phyloP scores from a whole-genome alignment of 768 basidiomycete species.

The Collybia mongolica region DNA sequence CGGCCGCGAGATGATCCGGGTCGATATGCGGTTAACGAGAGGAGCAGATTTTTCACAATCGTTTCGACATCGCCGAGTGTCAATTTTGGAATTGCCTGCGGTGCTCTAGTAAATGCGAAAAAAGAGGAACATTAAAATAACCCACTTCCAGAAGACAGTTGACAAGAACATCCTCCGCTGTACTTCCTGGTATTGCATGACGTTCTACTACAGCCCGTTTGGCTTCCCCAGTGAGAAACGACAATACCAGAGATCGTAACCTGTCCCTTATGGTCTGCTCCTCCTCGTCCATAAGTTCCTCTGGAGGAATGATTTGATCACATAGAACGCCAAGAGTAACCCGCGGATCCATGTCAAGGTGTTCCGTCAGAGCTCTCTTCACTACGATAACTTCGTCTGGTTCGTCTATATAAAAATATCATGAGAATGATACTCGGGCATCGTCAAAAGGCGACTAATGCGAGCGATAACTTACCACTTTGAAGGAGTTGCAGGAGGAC shows the following conservation, averaged over 20 bases:
- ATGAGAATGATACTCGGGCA: constrained; percentile 1
- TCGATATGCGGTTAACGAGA: constrained; percentile 45
- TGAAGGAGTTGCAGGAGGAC: constrained; percentile 75
- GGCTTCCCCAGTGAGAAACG: constrained; percentile 56
- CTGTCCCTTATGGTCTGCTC: constrained; percentile 56
- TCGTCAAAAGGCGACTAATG: background rate
- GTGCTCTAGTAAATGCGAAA: background rate
- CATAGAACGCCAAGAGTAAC: constrained; percentile 65
- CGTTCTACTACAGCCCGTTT: constrained; percentile 42
- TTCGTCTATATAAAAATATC: constrained; percentile 45
- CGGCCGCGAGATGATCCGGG: constrained; percentile 31
- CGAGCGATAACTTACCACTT: constrained; percentile 51
- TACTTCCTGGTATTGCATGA: constrained; percentile 40
- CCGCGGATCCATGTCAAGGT: constrained; percentile 61
- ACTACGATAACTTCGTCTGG: constrained; percentile 62
- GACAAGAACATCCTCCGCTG: constrained; percentile 47
- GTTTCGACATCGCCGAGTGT: constrained; percentile 36
- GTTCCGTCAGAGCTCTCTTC: constrained; percentile 55
- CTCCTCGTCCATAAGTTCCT: constrained; percentile 54
- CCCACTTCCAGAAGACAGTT: constrained; percentile 50
- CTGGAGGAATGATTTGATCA: constrained; percentile 59
- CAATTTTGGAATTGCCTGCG: constrained; percentile 51
- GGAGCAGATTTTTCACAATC: constrained; percentile 54
- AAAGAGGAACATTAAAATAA: constrained; percentile 5
- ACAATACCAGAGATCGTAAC: constrained; percentile 56